Conservation (phyloP, 331 rosid genomes). For the Quercus phellos region DNA sequence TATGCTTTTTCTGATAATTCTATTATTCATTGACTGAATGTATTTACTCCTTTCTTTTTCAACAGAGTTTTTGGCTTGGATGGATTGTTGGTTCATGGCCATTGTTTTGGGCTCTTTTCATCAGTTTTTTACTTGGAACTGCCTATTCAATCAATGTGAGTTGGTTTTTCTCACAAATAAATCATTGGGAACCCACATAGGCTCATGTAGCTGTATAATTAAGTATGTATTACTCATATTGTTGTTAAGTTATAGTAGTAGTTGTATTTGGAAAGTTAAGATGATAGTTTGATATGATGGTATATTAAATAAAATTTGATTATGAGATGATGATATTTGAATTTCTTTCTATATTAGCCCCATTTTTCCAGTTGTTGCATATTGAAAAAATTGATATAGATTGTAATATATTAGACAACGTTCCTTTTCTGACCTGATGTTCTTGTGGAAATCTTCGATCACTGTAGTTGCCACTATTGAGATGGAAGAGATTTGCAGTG, state of each 20-base stretch:
- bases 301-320: background rate
- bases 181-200: background rate
- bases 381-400: background rate
- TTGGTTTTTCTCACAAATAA: conserved; percentile 5
- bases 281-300: background rate
- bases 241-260: background rate
- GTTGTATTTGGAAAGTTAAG: background rate
- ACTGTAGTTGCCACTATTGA: conserved; percentile 67
- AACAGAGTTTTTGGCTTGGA: conserved; percentile 88
- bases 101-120: conserved; percentile 85
- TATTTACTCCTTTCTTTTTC: conserved; percentile 26
- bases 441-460: conserved; percentile 2
- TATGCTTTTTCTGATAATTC: conserved; percentile 3
- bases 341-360: background rate
- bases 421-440: background rate
- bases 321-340: background rate
- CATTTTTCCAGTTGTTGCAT: background rate
- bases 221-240: background rate
- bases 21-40: conserved; percentile 10
- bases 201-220: background rate
- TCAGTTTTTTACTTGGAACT: conserved; percentile 89
- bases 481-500: conserved; percentile 96
- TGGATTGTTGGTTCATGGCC: conserved; percentile 98
- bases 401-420: background rate
- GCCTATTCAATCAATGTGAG: conserved; percentile 95